Percentiles rank a stretch among this genome's conserved stretches.
Conservation (phyloP, 1,284 basidiomycete species). For the Bondarzewia mesenterica region DNA sequence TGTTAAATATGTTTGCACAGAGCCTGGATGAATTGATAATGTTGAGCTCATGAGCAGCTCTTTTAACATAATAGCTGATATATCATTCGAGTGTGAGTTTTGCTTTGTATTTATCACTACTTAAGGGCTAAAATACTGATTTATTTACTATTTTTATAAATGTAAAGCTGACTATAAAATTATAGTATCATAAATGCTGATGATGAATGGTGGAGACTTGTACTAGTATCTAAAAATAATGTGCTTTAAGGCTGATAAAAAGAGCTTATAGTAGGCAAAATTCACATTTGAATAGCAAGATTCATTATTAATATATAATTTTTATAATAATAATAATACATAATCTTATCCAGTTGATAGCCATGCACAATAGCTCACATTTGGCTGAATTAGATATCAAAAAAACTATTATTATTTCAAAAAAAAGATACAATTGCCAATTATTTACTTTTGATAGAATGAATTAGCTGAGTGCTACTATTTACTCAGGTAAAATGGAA, state of each 20-base stretch:
- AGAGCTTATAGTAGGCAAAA: slow-evolving; percentile 52
- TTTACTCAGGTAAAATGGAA: too few relatives aligned
- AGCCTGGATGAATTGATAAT: slow-evolving; percentile 49
- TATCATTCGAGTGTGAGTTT: slow-evolving; percentile 54
- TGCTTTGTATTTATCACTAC: neutral
- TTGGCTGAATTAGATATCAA: too few relatives aligned
- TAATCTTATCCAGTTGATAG: too few relatives aligned
- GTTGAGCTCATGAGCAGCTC: slow-evolving; percentile 40
- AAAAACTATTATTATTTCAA: too few relatives aligned
- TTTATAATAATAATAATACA: too few relatives aligned
- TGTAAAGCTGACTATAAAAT: slow-evolving; percentile 53
- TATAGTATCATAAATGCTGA: slow-evolving; percentile 35
- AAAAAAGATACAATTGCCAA: too few relatives aligned
- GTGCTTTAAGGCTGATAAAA: slow-evolving; percentile 33
- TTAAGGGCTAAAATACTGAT: slow-evolving; percentile 4
- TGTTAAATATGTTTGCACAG: slow-evolving; percentile 46
- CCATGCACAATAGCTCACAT: too few relatives aligned
- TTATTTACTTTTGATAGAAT: too few relatives aligned
- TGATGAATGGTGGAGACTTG: slow-evolving; percentile 24
- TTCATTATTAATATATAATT: too few relatives aligned
- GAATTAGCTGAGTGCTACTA: too few relatives aligned
- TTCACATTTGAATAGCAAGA: slow-evolving; percentile 39
- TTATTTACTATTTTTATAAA: slow-evolving; percentile 18
- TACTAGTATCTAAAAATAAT: slow-evolving; percentile 59
- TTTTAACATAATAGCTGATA: slow-evolving; percentile 63